Conservation (phyloP, 2,329 filamentous ascomycete genomes). For the Scedosporium dehoogii region DNA sequence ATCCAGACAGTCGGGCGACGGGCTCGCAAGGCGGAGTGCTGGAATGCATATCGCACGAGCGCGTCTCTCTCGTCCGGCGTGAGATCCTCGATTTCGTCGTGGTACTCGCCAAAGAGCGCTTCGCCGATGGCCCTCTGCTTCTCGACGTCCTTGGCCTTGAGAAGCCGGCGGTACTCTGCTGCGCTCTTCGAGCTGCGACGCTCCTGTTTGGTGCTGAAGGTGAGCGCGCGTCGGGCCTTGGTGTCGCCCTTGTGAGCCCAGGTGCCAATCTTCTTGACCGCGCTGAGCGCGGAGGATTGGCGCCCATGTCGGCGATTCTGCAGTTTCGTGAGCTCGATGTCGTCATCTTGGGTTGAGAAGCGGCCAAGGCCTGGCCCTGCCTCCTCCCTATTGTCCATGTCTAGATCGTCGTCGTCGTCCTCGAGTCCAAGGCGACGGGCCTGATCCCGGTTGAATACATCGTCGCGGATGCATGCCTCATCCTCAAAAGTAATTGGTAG, state of each 20-base stretch:
- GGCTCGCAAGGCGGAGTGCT: constrained; percentile 78
- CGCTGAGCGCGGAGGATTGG: constrained; percentile 27
- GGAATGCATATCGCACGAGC: constrained; percentile 79
- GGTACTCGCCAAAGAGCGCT: constrained; percentile 75
- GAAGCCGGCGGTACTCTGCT: constrained; percentile 35
- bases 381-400: constrained; percentile 26
- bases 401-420: constrained; percentile 41
- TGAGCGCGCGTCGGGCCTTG: constrained; percentile 8
- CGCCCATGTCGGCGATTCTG: constrained; percentile 15
- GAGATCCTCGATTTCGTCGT: constrained; percentile 90
- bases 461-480: constrained; percentile 82
- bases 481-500: constrained; percentile 93
- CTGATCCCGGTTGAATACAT: constrained; percentile 76
- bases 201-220: constrained; percentile 5
- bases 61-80: constrained; percentile 81
- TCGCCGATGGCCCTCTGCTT: constrained; percentile 65
- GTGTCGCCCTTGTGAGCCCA: constrained; percentile 27
- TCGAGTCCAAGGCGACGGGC: constrained; percentile 55
- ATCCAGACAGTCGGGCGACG: constrained; percentile 88
- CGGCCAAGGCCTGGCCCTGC: constrained; percentile 16
- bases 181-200: constrained; percentile 28
- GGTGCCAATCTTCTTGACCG: constrained; percentile 35
- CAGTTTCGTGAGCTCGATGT: constrained; percentile 26
- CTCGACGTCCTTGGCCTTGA: constrained; percentile 54
- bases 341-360: constrained; percentile 15